A percentile compares a stretch with the other conserved stretches of the same genome.
Evolutionary conservation across 331 rosid species (phyloP).

Genomic region (Pyrus hybrid): DNA sequence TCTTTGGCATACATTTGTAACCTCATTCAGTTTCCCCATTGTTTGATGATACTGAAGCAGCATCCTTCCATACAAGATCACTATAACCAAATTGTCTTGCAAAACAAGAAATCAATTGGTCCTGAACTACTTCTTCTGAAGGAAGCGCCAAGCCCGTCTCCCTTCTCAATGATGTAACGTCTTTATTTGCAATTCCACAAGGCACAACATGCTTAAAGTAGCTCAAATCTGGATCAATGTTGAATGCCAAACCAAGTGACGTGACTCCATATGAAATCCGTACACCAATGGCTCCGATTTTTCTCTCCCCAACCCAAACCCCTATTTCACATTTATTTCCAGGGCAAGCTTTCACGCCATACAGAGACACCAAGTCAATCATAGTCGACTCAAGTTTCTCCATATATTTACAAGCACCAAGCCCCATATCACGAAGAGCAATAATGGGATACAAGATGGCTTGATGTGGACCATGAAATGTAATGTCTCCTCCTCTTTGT

Average conservation of each 20-base stretch:
- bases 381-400: conserved; percentile 69
- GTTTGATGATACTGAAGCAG: conserved; percentile 18
- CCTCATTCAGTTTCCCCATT: conserved; percentile 26
- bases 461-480: conserved; percentile 81
- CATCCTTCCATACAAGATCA: conserved; percentile 42
- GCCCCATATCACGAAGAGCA: conserved; percentile 51
- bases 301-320: conserved; percentile 78
- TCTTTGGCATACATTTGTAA: background rate
- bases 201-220: conserved; percentile 72
- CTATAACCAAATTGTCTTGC: conserved; percentile 47
- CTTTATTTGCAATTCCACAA: conserved; percentile 68
- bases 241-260: conserved; percentile 81
- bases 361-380: conserved; percentile 58
- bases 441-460: conserved; percentile 64
- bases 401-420: conserved; percentile 60
- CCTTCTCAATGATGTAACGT: conserved; percentile 64
- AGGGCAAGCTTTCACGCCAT: conserved; percentile 64
- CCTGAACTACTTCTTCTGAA: conserved; percentile 39
- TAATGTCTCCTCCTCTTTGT: conserved; percentile 72
- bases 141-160: conserved; percentile 48
- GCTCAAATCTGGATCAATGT: conserved; percentile 66
- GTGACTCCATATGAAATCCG: conserved; percentile 60
- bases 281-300: conserved; percentile 81
- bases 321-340: conserved; percentile 62
- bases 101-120: conserved; percentile 67